phyloP scores from a whole-genome alignment of 2,329 filamentous ascomycete genomes.

The Helicocarpus griseus region DNA sequence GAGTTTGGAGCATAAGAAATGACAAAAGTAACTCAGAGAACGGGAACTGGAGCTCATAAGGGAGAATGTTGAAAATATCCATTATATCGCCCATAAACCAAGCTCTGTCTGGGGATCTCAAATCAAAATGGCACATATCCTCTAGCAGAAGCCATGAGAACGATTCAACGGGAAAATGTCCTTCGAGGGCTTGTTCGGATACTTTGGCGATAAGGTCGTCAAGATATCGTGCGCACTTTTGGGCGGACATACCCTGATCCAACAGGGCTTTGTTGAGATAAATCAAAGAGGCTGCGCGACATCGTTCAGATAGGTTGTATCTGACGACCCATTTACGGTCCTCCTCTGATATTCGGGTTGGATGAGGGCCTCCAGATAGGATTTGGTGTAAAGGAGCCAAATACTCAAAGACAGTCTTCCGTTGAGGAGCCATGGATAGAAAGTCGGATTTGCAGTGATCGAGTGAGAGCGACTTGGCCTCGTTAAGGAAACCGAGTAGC shows the following conservation, averaged over 20 bases:
- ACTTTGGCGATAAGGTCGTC: constrained; percentile 18
- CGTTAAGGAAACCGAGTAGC: constrained; percentile 27
- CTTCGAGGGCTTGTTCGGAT: constrained; percentile 24
- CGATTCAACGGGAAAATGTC: constrained; percentile 29
- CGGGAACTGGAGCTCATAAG: constrained; percentile 27
- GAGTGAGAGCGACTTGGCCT: constrained; percentile 25
- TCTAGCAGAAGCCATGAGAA: constrained; percentile 32
- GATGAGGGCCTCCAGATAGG: constrained; percentile 33
- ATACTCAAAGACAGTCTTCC: constrained; percentile 26
- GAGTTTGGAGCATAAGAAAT: constrained; percentile 24
- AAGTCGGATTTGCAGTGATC: constrained; percentile 21
- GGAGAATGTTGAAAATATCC: constrained; percentile 26
- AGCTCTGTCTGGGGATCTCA: constrained; percentile 26
- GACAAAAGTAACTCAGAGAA: constrained; percentile 32
- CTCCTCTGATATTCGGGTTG: constrained; percentile 26
- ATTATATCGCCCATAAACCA: constrained; percentile 31
- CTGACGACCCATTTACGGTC: constrained; percentile 29
- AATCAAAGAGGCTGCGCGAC: constrained; percentile 29
- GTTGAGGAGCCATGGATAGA: constrained; percentile 20
- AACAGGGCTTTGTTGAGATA: constrained; percentile 30
- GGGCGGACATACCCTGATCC: constrained; percentile 23
- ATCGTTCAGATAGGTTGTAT: constrained; percentile 23
- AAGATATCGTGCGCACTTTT: constrained; percentile 26
- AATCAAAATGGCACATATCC: constrained; percentile 25
- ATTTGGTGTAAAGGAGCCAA: constrained; percentile 28